Evolutionary conservation across 2,329 filamentous ascomycete species (phyloP), one percentile per base, ranked within the genome.

Genomic region (Phyllosticta ampelicida): DNA sequence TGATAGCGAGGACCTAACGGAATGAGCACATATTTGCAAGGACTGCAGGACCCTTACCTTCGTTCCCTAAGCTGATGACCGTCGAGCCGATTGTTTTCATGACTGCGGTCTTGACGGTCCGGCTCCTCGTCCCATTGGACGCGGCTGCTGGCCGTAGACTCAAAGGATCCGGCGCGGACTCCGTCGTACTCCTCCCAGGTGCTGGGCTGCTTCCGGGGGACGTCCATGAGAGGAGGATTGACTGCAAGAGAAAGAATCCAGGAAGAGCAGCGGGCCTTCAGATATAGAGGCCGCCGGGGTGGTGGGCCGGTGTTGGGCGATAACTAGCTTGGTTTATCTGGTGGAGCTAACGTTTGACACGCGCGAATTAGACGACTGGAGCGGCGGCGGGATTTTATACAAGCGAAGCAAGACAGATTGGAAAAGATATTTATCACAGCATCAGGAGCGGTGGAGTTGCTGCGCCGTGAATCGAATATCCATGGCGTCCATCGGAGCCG

Each of bases 171-270:
- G 55, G 71, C 64, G 56, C 73, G 70, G 51, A 66, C 71, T 59
- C 71, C 71, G 55, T 77, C 75, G 64, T 77, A 77, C 55, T 73
- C 71, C 59, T 71, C 68, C 76, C 76, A 78, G 29, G 68, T 73
- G 28, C 74, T 65, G n/a, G 76, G 75, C 64, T 71, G 71, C 62
- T 71, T 72, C 56, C 68, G 68, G 61, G 64, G 65, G 61, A 70
- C 69, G 59, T 71, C 70, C 71, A 73, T 73, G 59, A 60, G 28
- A 26, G 51, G 8, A 29, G 21, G 29, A 54, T 58, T 26, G 51
- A 11, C 54, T 49, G 44, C 19, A 18, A 54, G 30, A 53, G 54
- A 23, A 9, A 2, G 9, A 20, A 36, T 21, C 16, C 21, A 44
- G n/a, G 19, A 58, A 48, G 56, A 51, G 52, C 53, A 48, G 30